phyloP scores from a whole-genome alignment of 106 monocot species.

The Platanthera zijinensis region DNA sequence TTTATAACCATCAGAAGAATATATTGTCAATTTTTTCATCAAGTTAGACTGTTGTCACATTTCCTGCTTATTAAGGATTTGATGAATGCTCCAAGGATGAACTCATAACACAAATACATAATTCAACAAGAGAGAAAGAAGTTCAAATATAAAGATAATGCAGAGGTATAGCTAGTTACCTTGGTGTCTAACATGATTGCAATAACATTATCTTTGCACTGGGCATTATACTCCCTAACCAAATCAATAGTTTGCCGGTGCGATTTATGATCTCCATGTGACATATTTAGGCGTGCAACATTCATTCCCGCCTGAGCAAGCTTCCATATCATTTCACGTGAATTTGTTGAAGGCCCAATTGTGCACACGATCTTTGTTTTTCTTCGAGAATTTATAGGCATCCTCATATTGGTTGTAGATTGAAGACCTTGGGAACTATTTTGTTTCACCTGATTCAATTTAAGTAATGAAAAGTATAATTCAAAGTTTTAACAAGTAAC shows the following conservation, averaged over 20 bases:
- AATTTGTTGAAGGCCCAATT: slow-evolving; percentile 31
- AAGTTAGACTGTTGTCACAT: neutral
- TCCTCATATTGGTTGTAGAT: neutral
- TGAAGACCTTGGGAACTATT: slow-evolving; percentile 2
- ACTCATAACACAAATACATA: neutral
- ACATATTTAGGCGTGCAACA: slow-evolving; percentile 70
- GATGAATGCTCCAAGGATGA: neutral
- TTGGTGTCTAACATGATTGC: slow-evolving; percentile 21
- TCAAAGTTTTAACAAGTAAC: neutral
- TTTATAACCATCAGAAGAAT: neutral
- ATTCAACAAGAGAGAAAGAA: neutral
- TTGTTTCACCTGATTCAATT: neutral
- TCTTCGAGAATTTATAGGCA: slow-evolving; percentile 15
- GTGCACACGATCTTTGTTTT: slow-evolving; percentile 73
- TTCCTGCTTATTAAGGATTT: neutral
- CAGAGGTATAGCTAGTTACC: neutral
- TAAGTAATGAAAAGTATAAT: neutral
- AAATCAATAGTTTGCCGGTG: slow-evolving; percentile 58
- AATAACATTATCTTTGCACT: slow-evolving; percentile 17
- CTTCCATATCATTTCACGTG: slow-evolving; percentile 66
- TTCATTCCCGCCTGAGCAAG: slow-evolving; percentile 66
- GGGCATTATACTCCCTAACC: slow-evolving; percentile 58
- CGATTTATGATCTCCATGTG: slow-evolving; percentile 58
- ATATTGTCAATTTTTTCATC: neutral
- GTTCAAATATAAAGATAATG: neutral